Percentiles rank a stretch among this genome's conserved stretches.
Conservation (phyloP, 108 stramenopile species). For the Fistulifera solaris region DNA sequence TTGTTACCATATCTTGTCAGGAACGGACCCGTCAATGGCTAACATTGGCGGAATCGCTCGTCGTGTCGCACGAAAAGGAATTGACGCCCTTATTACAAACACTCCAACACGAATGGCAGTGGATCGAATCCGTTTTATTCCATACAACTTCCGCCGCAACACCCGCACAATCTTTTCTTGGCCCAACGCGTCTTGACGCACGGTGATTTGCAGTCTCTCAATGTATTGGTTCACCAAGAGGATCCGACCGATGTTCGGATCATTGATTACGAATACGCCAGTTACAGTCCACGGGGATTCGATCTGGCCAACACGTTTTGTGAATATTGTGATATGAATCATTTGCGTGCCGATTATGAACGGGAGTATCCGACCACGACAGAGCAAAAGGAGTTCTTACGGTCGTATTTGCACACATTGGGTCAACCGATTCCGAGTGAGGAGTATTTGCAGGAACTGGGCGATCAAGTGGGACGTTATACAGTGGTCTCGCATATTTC, state of each 20-base stretch:
- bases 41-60: neutral
- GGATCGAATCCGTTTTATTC: slow-evolving; percentile 19
- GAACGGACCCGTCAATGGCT: slow-evolving; percentile 1
- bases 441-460: slow-evolving; percentile 18
- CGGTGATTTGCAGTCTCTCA: slow-evolving; percentile 49
- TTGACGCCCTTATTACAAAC: neutral
- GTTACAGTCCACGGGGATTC: slow-evolving; percentile 55
- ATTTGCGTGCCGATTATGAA: slow-evolving; percentile 43
- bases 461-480: slow-evolving; percentile 33
- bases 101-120: slow-evolving; percentile 24
- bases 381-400: slow-evolving; percentile 34
- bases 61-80: no score
- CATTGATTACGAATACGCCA: slow-evolving; percentile 81
- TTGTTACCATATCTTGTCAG: neutral
- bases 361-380: slow-evolving; percentile 38
- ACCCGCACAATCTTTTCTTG: neutral
- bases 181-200: slow-evolving; percentile 27
- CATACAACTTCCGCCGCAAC: neutral
- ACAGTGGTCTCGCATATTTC: slow-evolving; percentile 53
- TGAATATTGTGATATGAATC: slow-evolving; percentile 59
- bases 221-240: slow-evolving; percentile 17
- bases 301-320: slow-evolving; percentile 86
- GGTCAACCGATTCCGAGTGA: slow-evolving; percentile 3
- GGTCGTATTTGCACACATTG: slow-evolving; percentile 23
- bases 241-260: slow-evolving; percentile 30